Percentiles rank a stretch among this genome's conserved stretches.
phyloP scores from a whole-genome alignment of 2,329 filamentous ascomycete species.

The Microdochium trichocladiopsis region DNA sequence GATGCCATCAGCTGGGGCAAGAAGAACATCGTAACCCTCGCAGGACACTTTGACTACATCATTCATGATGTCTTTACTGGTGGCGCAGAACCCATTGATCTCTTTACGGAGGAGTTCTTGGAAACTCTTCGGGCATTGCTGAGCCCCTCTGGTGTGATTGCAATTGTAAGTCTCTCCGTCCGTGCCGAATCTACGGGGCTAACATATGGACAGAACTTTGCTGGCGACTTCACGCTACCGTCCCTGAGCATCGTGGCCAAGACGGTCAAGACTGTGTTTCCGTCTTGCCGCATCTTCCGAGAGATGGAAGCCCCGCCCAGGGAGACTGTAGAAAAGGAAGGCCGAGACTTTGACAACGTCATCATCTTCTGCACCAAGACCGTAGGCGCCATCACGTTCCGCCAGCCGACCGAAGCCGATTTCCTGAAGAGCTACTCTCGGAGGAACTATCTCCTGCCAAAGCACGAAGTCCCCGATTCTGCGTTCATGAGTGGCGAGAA shows the following conservation, averaged over 20 bases:
- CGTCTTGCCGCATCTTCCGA: constrained; percentile 85
- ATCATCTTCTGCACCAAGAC: constrained; percentile 85
- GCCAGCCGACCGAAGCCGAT: constrained; percentile 56
- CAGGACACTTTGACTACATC: constrained; percentile 74
- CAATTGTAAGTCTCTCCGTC: constrained; percentile 57
- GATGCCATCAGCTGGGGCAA: constrained; percentile 71
- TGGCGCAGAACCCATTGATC: constrained; percentile 78
- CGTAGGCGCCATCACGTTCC: constrained; percentile 50
- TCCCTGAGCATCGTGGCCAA: constrained; percentile 72
- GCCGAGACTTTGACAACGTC: constrained; percentile 84
- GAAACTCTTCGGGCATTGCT: constrained; percentile 63
- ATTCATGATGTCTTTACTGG: constrained; percentile 98
- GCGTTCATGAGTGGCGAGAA: constrained; percentile 38
- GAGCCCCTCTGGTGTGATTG: constrained; percentile 72
- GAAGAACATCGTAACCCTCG: constrained; percentile 30
- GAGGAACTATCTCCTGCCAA: constrained; percentile 62
- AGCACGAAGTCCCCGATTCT: constrained; percentile 56
- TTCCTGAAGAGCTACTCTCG: constrained; percentile 66
- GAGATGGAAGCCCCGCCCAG: constrained; percentile 55
- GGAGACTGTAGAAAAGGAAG: constrained; percentile 36
- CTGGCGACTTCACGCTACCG: constrained; percentile 74
- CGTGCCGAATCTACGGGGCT: not conserved
- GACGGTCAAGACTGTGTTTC: constrained; percentile 77
- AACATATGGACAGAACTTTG: constrained; percentile 66
- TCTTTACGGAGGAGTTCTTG: constrained; percentile 87